A percentile compares a stretch with the other conserved stretches of the same genome.
Evolutionary conservation across 1,284 basidiomycete species (phyloP).

Genomic region (Paramarasmius palmivorus): DNA sequence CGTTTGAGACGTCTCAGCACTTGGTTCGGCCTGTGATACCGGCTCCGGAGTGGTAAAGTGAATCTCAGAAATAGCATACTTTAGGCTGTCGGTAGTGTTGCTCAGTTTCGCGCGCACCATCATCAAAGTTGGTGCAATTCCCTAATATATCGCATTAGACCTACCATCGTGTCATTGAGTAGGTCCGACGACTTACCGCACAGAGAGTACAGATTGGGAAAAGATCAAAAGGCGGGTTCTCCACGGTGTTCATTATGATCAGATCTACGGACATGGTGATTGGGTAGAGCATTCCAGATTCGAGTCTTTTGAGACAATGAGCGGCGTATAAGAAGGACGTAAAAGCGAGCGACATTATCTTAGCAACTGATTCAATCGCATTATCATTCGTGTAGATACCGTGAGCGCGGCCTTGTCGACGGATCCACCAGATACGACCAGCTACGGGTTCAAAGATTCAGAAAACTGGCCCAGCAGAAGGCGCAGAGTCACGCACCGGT

Average conservation of each 20-base stretch:
- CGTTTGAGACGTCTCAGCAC: too few species aligned
- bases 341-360: not conserved
- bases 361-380: not conserved
- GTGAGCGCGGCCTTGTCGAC: not conserved
- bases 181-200: not conserved
- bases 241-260: not conserved
- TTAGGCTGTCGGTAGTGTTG: not conserved
- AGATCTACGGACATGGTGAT: not conserved
- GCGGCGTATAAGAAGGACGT: not conserved
- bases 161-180: not conserved
- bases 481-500: not conserved
- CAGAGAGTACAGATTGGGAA: not conserved
- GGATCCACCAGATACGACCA: conserved; percentile 5
- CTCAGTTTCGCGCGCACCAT: conserved; percentile 3
- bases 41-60: not conserved
- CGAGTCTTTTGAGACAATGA: not conserved
- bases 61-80: not conserved
- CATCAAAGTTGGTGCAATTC: conserved; percentile 5
- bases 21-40: too few species aligned
- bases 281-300: conserved; percentile 6
- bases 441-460: not conserved
- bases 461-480: not conserved
- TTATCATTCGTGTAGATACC: not conserved
- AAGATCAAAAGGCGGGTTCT: not conserved
- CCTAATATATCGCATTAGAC: not conserved